Conservation (phyloP, 306 rosid genomes). For the Nissolia schottii region DNA sequence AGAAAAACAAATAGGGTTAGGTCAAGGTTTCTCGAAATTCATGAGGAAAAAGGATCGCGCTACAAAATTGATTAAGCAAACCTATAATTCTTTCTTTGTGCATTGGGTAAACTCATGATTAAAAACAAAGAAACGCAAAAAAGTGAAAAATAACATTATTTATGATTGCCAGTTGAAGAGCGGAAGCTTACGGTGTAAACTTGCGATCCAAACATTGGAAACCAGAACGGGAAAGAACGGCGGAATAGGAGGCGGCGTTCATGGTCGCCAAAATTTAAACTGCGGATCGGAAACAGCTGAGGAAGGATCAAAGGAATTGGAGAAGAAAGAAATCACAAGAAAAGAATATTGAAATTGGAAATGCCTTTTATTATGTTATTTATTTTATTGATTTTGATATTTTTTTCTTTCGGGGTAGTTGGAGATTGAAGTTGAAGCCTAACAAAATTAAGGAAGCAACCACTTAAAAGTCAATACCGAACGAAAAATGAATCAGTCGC, state of each 20-base stretch:
- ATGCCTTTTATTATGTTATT: not conserved
- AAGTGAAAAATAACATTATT: not conserved
- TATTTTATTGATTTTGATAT: not conserved
- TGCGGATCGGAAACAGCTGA: not conserved
- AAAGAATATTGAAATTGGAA: not conserved
- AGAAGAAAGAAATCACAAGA: not conserved
- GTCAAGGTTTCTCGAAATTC: not conserved
- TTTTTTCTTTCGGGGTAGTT: not conserved
- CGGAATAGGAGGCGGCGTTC: slow-evolving; percentile 38
- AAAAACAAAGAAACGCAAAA: not conserved
- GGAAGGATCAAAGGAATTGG: not conserved
- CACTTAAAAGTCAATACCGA: slow-evolving; percentile 9
- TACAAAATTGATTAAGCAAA: not conserved
- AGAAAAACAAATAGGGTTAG: not conserved
- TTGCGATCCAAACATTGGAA: slow-evolving; percentile 25
- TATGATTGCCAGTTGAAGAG: not conserved
- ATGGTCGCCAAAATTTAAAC: slow-evolving; percentile 20
- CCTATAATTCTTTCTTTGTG: not conserved
- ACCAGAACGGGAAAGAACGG: slow-evolving; percentile 27
- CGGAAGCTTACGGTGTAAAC: slow-evolving; percentile 38
- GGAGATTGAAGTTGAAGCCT: not conserved
- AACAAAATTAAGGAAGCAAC: not conserved
- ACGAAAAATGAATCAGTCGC: not conserved
- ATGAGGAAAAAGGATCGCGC: not conserved
- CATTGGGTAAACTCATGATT: not conserved